These are phyloP conservation scores for Alopecurus myosuroides DNA, from an alignment of 176 grass and related monocot species.

Conservation along the genomic window DNA sequence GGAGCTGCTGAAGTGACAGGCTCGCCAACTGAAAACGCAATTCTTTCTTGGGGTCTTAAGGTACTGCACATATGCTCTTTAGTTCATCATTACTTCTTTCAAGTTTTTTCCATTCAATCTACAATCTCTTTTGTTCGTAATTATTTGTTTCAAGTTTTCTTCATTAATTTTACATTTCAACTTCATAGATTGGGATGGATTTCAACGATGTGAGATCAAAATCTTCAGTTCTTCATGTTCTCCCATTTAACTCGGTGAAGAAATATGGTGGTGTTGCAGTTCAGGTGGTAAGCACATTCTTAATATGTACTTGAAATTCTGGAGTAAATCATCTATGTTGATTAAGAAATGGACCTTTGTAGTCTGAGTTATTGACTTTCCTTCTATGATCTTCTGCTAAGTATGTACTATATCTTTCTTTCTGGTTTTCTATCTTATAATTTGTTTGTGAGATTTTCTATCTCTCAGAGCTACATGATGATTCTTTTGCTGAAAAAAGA, in stretches of 20 bases:
- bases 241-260: slow-evolving; percentile 73
- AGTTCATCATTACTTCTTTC: not conserved
- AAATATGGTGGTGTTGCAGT: slow-evolving; percentile 61
- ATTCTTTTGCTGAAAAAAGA: not conserved
- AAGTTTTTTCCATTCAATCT: not conserved
- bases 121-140: not conserved
- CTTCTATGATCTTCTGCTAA: not conserved
- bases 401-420: not conserved
- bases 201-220: slow-evolving; percentile 41
- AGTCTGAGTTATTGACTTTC: too few relatives aligned
- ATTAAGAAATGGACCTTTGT: too few relatives aligned
- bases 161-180: not conserved
- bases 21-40: slow-evolving; percentile 61
- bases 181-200: slow-evolving; percentile 61
- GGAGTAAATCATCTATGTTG: not conserved
- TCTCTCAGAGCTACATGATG: not conserved
- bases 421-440: slow-evolving; percentile 3
- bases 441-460: not conserved
- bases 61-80: slow-evolving; percentile 3
- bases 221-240: slow-evolving; percentile 48
- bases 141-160: not conserved
- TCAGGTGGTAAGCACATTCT: slow-evolving; percentile 42
- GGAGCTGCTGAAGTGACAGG: slow-evolving; percentile 47
- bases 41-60: slow-evolving; percentile 65
- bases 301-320: slow-evolving; percentile 16